These are phyloP conservation scores for Lyophyllum decastes DNA, from an alignment of 768 basidiomycete species.

Conservation along the genomic window DNA sequence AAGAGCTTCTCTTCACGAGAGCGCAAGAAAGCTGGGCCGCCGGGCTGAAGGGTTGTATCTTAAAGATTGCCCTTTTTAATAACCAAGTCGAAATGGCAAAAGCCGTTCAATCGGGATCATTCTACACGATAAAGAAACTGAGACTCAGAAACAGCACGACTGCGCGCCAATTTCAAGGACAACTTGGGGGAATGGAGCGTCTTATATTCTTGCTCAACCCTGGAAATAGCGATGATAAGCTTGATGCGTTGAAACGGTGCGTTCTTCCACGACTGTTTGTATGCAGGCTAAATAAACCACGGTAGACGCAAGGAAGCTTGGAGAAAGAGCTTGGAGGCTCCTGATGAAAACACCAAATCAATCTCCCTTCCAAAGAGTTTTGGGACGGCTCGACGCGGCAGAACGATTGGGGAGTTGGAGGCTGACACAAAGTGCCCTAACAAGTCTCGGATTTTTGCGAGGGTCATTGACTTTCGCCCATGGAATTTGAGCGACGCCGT, in stretches of 20 bases:
- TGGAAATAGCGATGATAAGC: constrained; percentile 33
- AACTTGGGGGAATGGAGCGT: constrained; percentile 46
- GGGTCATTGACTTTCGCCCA: constrained; percentile 59
- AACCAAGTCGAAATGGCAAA: constrained; percentile 43
- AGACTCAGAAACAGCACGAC: constrained; percentile 40
- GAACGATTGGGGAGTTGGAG: constrained; percentile 40
- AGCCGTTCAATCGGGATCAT: constrained; percentile 38
- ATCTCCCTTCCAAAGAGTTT: background rate
- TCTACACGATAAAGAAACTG: constrained; percentile 52
- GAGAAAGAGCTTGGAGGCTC: constrained; percentile 15
- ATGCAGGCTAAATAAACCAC: background rate
- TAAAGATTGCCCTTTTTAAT: constrained; percentile 54
- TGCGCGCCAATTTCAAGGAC: constrained; percentile 37
- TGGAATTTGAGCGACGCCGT: constrained; percentile 47
- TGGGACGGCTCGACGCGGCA: constrained; percentile 7
- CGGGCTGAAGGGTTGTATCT: constrained; percentile 50
- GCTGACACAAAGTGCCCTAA: constrained; percentile 31
- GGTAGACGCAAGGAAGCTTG: constrained; percentile 31
- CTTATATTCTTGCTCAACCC: constrained; percentile 46
- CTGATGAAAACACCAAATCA: background rate
- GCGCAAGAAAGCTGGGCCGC: constrained; percentile 37
- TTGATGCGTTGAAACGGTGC: constrained; percentile 45
- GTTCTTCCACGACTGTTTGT: constrained; percentile 9
- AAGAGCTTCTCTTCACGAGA: constrained; percentile 35
- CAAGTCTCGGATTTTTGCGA: constrained; percentile 46